Evolutionary conservation across 2,329 filamentous ascomycete species (phyloP).

Genomic region (Penicillium oxalicum): DNA sequence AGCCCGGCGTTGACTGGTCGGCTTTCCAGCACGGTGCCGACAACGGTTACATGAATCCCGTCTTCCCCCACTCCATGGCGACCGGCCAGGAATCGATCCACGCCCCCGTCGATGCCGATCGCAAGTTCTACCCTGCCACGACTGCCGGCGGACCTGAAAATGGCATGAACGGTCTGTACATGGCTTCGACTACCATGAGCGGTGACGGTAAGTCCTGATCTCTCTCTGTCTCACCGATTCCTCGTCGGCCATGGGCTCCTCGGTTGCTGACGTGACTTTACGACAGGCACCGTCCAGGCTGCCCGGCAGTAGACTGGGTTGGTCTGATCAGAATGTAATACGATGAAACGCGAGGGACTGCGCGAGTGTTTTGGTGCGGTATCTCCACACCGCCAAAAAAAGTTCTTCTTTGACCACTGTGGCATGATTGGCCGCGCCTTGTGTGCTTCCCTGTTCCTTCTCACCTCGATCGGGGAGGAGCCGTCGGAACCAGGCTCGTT

Average conservation of each 20-base stretch:
- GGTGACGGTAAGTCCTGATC: conserved; percentile 38
- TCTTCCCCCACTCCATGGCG: conserved; percentile 60
- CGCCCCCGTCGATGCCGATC: conserved; percentile 55
- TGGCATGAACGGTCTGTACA: conserved; percentile 44
- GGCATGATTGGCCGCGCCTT: conserved; percentile 5
- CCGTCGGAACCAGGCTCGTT: background rate
- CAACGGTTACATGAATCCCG: conserved; percentile 57
- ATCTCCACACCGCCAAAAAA: background rate
- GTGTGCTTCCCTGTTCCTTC: background rate
- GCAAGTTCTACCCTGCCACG: conserved; percentile 47
- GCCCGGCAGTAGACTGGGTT: conserved; percentile 54
- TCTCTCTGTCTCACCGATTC: background rate
- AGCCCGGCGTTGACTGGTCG: conserved; percentile 64
- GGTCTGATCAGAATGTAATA: conserved; percentile 39
- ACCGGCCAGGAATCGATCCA: conserved; percentile 65
- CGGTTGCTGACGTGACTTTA: conserved; percentile 6
- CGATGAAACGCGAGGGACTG: conserved; percentile 48
- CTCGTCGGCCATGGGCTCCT: too few species aligned
- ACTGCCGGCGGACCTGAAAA: conserved; percentile 37
- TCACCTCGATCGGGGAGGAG: too few species aligned
- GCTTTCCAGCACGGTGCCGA: conserved; percentile 71
- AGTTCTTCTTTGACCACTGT: conserved; percentile 1
- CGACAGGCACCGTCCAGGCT: conserved; percentile 49
- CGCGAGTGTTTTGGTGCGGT: background rate
- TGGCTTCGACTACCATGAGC: conserved; percentile 43